Base-by-base conservation (phyloP, 805 yeast genomes). In the Lipomyces japonicus region DNA sequence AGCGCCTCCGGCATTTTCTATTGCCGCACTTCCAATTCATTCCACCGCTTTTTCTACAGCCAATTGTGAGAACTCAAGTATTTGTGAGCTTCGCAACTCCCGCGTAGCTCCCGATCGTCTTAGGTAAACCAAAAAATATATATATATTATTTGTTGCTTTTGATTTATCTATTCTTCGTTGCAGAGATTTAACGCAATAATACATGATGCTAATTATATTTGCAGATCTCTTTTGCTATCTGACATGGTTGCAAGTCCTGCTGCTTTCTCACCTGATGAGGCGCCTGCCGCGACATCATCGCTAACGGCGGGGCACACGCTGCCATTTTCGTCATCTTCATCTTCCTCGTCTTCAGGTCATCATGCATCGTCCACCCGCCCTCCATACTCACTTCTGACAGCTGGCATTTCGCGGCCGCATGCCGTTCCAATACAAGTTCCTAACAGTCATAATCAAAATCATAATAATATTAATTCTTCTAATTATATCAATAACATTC, bases 71-170 rank as follows among this genome's bases (percentile, higher is more conserved):
- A 41, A 23, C 46, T 43, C 40, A 4, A 44, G 23, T n/a, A 43
- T 44, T 26, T 46, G 53, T 37, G 49, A 39, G n/a, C 38, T 37
- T 41, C 42, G 53, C 44, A 46, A 45, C 35, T 41, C 50, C n/a
- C 37, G 43, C 5, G 46, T 46, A 7, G 53, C 53, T 3, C 53
- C 53, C 16, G 39, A 50, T 26, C 42, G 50, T 4, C 53, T 50
- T n/a, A 28, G 54, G 54, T 46, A 25, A 18, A 46, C 32, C 23
- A 21, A n/a, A 12, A 10, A 7, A 12, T n/a, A 14, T 19, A 9
- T 4, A 21, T 22, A 7, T 18, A 23, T 9, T 19, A n/a, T 19
- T 3, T 18, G 21, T 6, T 26, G 10, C 9, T 18, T 10, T 24
- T 7, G 44, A 35, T 16, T 16, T 28, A 9, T 25, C 35, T 38